Evolutionary conservation across 2,329 filamentous ascomycete genomes (phyloP), one percentile per base, ranked within the genome.

Genomic region (Stachybotrys elegans): DNA sequence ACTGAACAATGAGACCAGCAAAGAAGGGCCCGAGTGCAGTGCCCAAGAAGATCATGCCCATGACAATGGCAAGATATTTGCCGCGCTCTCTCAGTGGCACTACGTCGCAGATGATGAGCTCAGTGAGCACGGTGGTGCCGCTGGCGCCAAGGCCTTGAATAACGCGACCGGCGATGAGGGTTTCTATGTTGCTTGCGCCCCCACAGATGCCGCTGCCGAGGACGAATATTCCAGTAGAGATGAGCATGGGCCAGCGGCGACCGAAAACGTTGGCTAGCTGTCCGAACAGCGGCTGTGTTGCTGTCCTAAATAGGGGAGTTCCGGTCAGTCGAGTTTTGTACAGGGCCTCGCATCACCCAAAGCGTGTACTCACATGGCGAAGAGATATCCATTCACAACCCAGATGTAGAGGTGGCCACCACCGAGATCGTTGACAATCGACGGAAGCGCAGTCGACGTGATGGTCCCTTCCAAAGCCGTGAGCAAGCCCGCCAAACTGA

Each of bases 161-260:
- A 0, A 48, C 57, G 2, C 68, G 60, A 5, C 65, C 70, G 4
- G 65, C 68, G 13, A 84, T 77, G 3, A 85, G 61, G 54, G 72
- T 70, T 0, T 50, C 53, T 1, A 60, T 62, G 7, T 50, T 69
- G 0, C 53, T 63, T 0, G 78, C 71, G 1, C 67, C 69, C 1
- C 75, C 78, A 34, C 63, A 69, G 4, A 83, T 62, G 0, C 68
- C 73, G 48, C 75, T 77, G 0, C 78, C 78, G 0, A 79, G 49
- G 2, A 63, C 64, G 52, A 80, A 80, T 4, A 78, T 51, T 6
- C 57, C 59, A 0, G 76, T 63, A 1, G 69, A 55, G 2, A 51
- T 38, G 4, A 78, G 58, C 8, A 64, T 59, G 1, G 65, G 55
- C 19, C 57, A 65, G 22, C 72, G 66, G 1, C 78, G 65, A 6